Evolutionary conservation across 345 rosid species (phyloP), one percentile per base, ranked within the genome.

Genomic region (Eutrema heterophyllum): DNA sequence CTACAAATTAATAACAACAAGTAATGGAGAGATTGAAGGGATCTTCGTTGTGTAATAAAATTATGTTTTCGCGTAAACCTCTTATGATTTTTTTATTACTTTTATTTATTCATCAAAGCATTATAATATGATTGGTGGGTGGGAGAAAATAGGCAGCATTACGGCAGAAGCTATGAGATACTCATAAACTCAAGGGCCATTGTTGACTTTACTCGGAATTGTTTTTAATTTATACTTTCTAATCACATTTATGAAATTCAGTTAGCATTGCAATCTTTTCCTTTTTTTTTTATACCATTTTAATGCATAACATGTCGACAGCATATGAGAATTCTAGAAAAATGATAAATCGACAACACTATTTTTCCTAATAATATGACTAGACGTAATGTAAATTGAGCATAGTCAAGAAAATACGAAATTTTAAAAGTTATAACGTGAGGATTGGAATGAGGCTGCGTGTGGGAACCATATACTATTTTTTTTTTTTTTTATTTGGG

Each of bases 401-500:
- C 46, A 51, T 40, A 72, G 53, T 51, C 76, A 72, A 52, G 57
- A 44, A 44, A 54, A 11, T 33, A n/a, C 13, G n/a, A 50, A 36
- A n/a, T 33, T 13, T 9, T 1, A 21, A 48, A 26, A 44, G 24
- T 35, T 64, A 45, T 3, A 64, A 54, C 64, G 40, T 73, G 58
- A 45, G 51, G 49, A 15, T 5, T 74, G 52, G 32, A 48, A 45
- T 15, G 72, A 66, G 59, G 71, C 60, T 65, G 44, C 78, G 78
- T 66, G 59, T 38, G 52, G 53, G 30, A 67, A 38, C 18, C 52
- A 48, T 57, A 46, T 56, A 14, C 32, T 56, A 3, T 7, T 7
- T 39, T 52, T 12, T 73, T 27, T 35, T 7, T 38, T 52, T 11
- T 73, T 27, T 50, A 46, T 33, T 12, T 56, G 72, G 27, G 67